These are phyloP conservation scores for Saccharomycopsis selenospora DNA, from an alignment of 805 yeast species.

Conservation along the genomic window DNA sequence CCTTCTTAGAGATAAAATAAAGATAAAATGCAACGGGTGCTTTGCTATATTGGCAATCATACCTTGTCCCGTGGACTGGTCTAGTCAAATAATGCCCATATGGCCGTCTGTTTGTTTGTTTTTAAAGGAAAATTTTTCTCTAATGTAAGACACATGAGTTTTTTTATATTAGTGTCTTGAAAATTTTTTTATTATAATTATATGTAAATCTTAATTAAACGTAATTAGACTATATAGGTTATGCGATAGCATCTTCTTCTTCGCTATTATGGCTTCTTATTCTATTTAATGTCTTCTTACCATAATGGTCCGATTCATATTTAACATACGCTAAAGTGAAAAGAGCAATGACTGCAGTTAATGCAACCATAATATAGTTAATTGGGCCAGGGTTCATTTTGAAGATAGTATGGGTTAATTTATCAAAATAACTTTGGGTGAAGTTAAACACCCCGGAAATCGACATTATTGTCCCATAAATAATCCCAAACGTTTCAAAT, in stretches of 20 bases:
- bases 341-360: conserved; percentile 37
- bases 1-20: no score
- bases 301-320: conserved; percentile 12
- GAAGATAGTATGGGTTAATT: conserved; percentile 59
- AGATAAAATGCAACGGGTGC: no score
- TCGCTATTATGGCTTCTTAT: conserved; percentile 1
- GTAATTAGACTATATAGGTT: no score
- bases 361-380: conserved; percentile 45
- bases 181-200: no score
- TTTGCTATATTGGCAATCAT: no score
- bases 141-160: no score
- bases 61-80: no score
- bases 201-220: no score
- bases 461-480: conserved; percentile 81
- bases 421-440: conserved; percentile 62
- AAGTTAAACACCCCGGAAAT: conserved; percentile 77
- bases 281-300: conserved; percentile 9
- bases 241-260: background rate
- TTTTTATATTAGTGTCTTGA: no score
- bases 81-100: no score
- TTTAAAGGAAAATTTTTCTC: no score
- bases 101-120: no score
- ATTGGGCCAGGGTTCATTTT: conserved; percentile 76
- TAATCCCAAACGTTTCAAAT: conserved; percentile 83
- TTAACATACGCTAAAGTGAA: conserved; percentile 12